Conservation (phyloP, 805 yeast species). For the Grigorovia yakushimaensis region DNA sequence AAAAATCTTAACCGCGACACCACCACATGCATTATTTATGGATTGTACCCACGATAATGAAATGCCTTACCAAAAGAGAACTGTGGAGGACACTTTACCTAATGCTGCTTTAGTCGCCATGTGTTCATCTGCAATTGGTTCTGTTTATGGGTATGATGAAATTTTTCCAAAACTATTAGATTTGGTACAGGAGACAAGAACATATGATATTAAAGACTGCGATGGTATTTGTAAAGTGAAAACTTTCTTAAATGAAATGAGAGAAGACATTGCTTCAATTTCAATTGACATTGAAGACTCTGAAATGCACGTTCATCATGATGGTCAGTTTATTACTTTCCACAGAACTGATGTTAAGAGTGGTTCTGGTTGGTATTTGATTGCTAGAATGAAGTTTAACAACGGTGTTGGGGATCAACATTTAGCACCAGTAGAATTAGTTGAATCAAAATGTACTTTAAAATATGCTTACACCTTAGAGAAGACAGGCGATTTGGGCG, state of each 20-base stretch:
- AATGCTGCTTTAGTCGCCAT: constrained; percentile 91
- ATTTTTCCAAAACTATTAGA: constrained; percentile 74
- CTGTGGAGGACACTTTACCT: constrained; percentile 88
- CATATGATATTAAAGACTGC: constrained; percentile 38
- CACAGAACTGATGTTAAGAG: constrained; percentile 76
- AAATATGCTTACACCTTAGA: constrained; percentile 50
- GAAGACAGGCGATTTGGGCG: constrained; percentile 40
- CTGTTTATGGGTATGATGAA: constrained; percentile 91
- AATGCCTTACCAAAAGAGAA: constrained; percentile 78
- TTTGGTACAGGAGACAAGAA: constrained; percentile 66
- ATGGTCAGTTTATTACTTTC: constrained; percentile 83
- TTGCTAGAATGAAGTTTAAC: constrained; percentile 76
- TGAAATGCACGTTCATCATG: constrained; percentile 92
- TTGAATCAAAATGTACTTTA: constrained; percentile 49
- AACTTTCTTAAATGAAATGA: constrained; percentile 43
- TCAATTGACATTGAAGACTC: constrained; percentile 43
- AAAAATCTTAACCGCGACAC: constrained; percentile 48
- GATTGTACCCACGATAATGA: constrained; percentile 97
- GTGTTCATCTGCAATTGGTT: constrained; percentile 89
- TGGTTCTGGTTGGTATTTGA: constrained; percentile 81
- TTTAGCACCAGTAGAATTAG: constrained; percentile 46
- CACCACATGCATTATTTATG: constrained; percentile 94
- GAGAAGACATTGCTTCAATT: constrained; percentile 47
- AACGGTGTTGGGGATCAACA: constrained; percentile 38
- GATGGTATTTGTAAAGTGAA: constrained; percentile 75